These are phyloP conservation scores for Cerrena zonata DNA, from an alignment of 1,284 basidiomycete genomes.

Conservation along the genomic window DNA sequence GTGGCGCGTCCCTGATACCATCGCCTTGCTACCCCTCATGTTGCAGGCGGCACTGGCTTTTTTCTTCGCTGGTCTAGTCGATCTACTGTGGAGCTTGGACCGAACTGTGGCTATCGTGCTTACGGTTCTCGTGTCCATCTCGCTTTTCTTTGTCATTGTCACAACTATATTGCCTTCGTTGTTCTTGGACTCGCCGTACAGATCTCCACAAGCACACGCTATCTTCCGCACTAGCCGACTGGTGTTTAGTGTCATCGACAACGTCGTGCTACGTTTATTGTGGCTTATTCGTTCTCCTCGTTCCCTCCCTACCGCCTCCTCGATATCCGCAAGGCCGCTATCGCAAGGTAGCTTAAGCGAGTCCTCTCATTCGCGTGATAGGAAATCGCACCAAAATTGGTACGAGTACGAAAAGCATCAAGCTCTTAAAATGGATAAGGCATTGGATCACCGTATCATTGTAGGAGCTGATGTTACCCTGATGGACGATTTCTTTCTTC, in stretches of 20 bases:
- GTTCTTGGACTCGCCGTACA: constrained; percentile 17
- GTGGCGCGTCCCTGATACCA: constrained; percentile 13
- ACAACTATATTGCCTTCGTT: constrained; percentile 9
- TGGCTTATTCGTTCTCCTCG: background rate
- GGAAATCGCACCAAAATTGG: no score
- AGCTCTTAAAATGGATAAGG: no score
- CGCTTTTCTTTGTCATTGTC: constrained; percentile 8
- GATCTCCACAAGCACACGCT: constrained; percentile 19
- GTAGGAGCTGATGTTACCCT: constrained; percentile 18
- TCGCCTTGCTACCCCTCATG: constrained; percentile 14
- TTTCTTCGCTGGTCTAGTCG: constrained; percentile 14
- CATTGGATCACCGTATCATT: constrained; percentile 16
- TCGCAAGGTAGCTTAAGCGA: no score
- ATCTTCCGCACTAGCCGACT: constrained; percentile 12
- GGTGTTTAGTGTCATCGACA: background rate
- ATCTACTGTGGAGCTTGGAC: constrained; percentile 9
- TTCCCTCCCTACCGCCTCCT: no score
- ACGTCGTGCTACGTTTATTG: background rate
- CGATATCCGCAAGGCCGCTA: no score
- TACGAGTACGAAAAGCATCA: no score
- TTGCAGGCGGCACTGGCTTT: constrained; percentile 13
- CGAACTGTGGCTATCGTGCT: constrained; percentile 1
- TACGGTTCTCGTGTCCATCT: constrained; percentile 5
- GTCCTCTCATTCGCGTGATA: no score
- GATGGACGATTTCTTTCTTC: constrained; percentile 21